A percentile compares a stretch with the other conserved stretches of the same genome.
phyloP scores from a whole-genome alignment of 169 alveolate species.

The Theileria luwenshuni region DNA sequence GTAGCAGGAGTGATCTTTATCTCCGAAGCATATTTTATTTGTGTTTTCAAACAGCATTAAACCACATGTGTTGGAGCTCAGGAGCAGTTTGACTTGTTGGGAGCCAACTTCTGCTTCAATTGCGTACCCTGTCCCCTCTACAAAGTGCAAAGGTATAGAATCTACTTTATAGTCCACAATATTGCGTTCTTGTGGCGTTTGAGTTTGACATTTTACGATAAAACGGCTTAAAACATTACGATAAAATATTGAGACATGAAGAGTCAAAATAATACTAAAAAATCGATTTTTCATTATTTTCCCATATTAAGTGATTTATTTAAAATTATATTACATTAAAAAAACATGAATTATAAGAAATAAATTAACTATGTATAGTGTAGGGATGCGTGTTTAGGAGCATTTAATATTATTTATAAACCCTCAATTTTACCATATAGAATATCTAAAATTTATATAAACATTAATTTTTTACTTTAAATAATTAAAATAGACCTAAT shows the following conservation, averaged over 20 bases:
- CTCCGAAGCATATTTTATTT: slow-evolving; percentile 55
- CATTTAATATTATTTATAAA: too few species aligned
- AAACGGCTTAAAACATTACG: not conserved
- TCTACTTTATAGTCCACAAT: slow-evolving; percentile 29
- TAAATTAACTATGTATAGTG: slow-evolving; percentile 6
- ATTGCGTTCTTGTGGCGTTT: not conserved
- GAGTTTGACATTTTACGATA: not conserved
- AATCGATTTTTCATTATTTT: slow-evolving; percentile 4
- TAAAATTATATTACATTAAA: not conserved
- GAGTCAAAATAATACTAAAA: not conserved
- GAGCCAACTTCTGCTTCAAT: slow-evolving; percentile 27
- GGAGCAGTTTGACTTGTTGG: slow-evolving; percentile 33
- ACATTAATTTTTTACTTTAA: too few species aligned
- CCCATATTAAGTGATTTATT: not conserved
- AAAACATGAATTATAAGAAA: not conserved
- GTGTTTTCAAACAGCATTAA: slow-evolving; percentile 66
- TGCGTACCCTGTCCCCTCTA: slow-evolving; percentile 36
- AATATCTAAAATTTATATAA: too few species aligned
- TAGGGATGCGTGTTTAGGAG: not conserved
- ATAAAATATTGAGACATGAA: not conserved
- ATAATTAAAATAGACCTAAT: too few species aligned
- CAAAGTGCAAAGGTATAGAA: slow-evolving; percentile 18
- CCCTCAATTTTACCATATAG: too few species aligned
- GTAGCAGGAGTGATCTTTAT: slow-evolving; percentile 49
- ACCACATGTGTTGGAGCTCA: slow-evolving; percentile 67